Conservation (phyloP, 2,329 filamentous ascomycete genomes). For the Trichoderma sp. region DNA sequence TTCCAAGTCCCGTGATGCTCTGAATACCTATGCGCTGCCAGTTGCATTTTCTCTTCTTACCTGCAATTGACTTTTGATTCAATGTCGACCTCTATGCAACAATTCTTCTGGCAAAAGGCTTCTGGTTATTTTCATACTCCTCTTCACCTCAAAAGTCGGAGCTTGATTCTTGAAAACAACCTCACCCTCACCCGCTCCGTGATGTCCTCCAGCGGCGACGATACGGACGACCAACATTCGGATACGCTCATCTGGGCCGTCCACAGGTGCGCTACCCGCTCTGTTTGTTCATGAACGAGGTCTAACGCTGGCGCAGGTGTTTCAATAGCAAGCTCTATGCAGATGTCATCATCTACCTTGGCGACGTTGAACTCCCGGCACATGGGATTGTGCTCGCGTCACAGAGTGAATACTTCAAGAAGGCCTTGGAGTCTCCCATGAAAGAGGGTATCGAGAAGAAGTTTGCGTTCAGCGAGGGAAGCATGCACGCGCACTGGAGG, state of each 20-base stretch:
- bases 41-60: neutral
- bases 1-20: neutral
- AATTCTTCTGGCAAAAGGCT: too few species aligned
- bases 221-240: neutral
- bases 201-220: neutral
- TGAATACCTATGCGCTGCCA: neutral
- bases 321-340: neutral
- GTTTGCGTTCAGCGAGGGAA: constrained; percentile 5
- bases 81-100: too few species aligned
- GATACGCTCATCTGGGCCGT: neutral
- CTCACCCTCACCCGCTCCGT: neutral
- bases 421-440: neutral
- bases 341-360: neutral
- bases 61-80: neutral
- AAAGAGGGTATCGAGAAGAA: neutral
- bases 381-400: neutral
- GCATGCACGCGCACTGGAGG: constrained; percentile 20
- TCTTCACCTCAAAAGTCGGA: neutral
- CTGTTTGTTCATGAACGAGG: neutral
- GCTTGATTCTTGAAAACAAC: neutral
- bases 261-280: neutral
- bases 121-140: neutral
- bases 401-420: neutral
- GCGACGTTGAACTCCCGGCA: neutral
- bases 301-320: neutral